Evolutionary conservation across 2,329 filamentous ascomycete species (phyloP).

Genomic region (Cytospora mali): DNA sequence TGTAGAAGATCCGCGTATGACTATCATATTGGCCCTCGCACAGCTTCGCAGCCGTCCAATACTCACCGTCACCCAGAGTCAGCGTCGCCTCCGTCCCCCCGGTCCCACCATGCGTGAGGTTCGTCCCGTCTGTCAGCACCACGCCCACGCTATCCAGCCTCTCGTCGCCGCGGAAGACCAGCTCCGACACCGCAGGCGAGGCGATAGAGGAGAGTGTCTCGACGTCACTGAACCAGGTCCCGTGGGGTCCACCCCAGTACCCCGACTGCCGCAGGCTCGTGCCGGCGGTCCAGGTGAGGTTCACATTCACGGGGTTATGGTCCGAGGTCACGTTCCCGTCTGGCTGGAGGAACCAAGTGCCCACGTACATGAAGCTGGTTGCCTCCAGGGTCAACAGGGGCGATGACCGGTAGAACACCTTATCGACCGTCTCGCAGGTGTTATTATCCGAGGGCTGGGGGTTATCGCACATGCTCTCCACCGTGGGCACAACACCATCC

Average conservation of each 20-base stretch:
- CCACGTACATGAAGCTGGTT: slow-evolving; percentile 57
- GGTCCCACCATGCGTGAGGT: slow-evolving; percentile 54
- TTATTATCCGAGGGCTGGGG: slow-evolving; percentile 49
- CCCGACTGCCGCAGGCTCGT: slow-evolving; percentile 46
- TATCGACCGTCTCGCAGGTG: slow-evolving; percentile 68
- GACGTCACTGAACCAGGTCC: slow-evolving; percentile 60
- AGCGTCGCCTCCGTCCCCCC: slow-evolving; percentile 50
- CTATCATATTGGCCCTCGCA: slow-evolving; percentile 52
- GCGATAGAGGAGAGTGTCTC: slow-evolving; percentile 39
- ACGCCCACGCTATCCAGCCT: slow-evolving; percentile 56
- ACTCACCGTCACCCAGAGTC: slow-evolving; percentile 49
- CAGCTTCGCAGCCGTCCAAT: slow-evolving; percentile 50
- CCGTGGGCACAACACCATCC: slow-evolving; percentile 48
- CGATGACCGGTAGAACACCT: slow-evolving; percentile 62
- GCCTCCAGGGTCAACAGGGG: slow-evolving; percentile 50
- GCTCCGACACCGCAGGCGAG: slow-evolving; percentile 40
- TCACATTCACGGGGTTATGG: slow-evolving; percentile 65
- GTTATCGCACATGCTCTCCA: slow-evolving; percentile 56
- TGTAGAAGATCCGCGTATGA: slow-evolving; percentile 58
- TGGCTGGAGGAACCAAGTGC: slow-evolving; percentile 57
- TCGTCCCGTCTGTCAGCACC: slow-evolving; percentile 50
- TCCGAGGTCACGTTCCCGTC: slow-evolving; percentile 62
- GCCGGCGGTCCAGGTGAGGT: slow-evolving; percentile 50
- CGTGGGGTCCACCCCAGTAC: slow-evolving; percentile 52
- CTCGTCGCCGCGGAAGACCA: slow-evolving; percentile 50